Base-by-base conservation (phyloP, 2,329 filamentous ascomycete species). In the Madurella mycetomatis region DNA sequence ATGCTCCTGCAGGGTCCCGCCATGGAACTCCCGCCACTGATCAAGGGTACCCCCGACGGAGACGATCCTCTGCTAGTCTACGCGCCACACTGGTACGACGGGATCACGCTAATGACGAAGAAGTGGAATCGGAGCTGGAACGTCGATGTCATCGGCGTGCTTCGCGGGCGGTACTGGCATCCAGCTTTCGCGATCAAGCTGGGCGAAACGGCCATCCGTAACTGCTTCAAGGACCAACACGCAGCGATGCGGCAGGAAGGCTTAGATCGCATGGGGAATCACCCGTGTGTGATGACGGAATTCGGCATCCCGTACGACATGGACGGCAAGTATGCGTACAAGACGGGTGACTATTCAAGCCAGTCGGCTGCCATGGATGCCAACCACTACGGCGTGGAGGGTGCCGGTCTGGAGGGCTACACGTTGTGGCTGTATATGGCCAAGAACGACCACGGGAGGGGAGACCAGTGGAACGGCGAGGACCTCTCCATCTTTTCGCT, bases 61-160 rank as follows among this genome's bases (percentile, higher is more conserved):
- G 92, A 99, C 40, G 62, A 84, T 85, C 3, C 89, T 86, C 58
- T 58, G n/a, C 87, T 97, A 81, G 88, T 92, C 2, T 97, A 96
- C 69, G 87, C 94, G 9, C 90, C 92, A 1, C 94, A 99, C 71
- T 99, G 90, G 68, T 99, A 99, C 70, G 94, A 99, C 64, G 94
- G 94, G 11, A 87, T 99, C 53, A 99, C 94, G 0, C 78, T 99
- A 4, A 88, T 99, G 81, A 97, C 90, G 12, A 99, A 99, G 73
- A 95, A 96, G 70, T 99, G 94, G 94, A 99, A 97, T 67, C 87
- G 92, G 40, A 85, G 87, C 15, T 99, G 94, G 88, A 99, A 99
- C 63, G 88, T 99, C 8, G 94, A 99, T 68, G 90, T 99, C 4
- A 84, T 99, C 48, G 94, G 94, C 2, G 83, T 99, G 13, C 76